Conservation (phyloP, 2,329 filamentous ascomycete species). For the Madurella fahalii region DNA sequence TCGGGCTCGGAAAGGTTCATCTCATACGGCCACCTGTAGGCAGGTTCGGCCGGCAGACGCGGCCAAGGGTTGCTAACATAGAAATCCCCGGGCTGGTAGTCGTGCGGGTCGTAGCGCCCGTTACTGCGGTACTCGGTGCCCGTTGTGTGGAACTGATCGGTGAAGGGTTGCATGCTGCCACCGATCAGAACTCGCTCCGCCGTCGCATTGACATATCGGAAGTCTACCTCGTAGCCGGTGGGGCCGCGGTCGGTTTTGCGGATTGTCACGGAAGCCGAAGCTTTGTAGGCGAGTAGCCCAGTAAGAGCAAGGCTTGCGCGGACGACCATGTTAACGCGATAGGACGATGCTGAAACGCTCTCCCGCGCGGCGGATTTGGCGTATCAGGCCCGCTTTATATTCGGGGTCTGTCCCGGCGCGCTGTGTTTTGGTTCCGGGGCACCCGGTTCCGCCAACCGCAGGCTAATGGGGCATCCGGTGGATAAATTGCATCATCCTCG, state of each 20-base stretch:
- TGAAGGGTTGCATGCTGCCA: conserved; percentile 27
- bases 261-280: conserved; percentile 23
- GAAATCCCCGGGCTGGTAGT: conserved; percentile 30
- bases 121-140: conserved; percentile 15
- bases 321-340: too few species aligned
- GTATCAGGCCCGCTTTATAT: too few species aligned
- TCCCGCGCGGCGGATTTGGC: too few species aligned
- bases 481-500: too few species aligned
- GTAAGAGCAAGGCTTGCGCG: background rate
- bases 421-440: too few species aligned
- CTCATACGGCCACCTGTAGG: conserved; percentile 30
- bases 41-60: conserved; percentile 20
- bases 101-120: conserved; percentile 26
- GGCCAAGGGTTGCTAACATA: conserved; percentile 21
- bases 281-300: background rate
- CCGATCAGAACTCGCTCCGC: conserved; percentile 27
- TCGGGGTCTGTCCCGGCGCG: too few species aligned
- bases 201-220: conserved; percentile 25
- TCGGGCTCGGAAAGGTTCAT: conserved; percentile 19
- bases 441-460: too few species aligned
- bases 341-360: too few species aligned
- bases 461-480: too few species aligned
- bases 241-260: conserved; percentile 26
- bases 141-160: conserved; percentile 29
- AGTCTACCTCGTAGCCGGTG: conserved; percentile 30